Evolutionary conservation across 768 basidiomycete species (phyloP), one percentile per base, ranked within the genome.

Genomic region (Termitomyces sp.): DNA sequence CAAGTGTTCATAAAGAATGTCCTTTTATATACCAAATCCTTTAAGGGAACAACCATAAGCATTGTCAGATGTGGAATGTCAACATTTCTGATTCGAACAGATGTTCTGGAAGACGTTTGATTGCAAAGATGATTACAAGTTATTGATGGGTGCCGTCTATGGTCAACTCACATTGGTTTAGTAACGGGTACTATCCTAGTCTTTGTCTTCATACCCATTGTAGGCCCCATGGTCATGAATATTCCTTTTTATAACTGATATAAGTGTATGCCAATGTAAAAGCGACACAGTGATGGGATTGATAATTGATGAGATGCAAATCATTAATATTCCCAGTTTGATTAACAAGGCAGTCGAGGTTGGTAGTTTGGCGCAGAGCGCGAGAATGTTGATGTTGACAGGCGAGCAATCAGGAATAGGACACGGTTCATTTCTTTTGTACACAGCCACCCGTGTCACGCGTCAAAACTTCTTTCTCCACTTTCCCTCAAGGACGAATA

Each of bases 361-460:
- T 18, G 27, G n/a, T n/a, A 7, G n/a, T 31, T n/a, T 7, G 4
- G 16, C 16, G 9, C 27, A 29, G 46, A 16, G 27, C n/a, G 27
- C 46, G 31, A 47, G 18, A n/a, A 29, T 20, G 46, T 29, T 20
- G 9, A 6, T 26, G 16, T 46, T 27, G 14, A 46, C 24, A 46
- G 41, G 24, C 22, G 24, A 44, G 5, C 43, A 26, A 16, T 46
- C 24, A 26, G 13, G 5, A 16, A 46, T 13, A 18, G 13, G 42
- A 43, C 22, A 14, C 13, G 22, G 9, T 10, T 37, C 18, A 4
- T 53, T 56, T 22, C 34, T 56, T 53, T 48, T 44, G 46, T 41
- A 58, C 63, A 64, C 63, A 64, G 63, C 63, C 63, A 64, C 63
- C 22, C 27, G 34, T 39, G 60, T 64, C 63, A 64, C 61, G 46